phyloP scores from a whole-genome alignment of 2,329 filamentous ascomycete genomes.

The Metarhizium rileyi region DNA sequence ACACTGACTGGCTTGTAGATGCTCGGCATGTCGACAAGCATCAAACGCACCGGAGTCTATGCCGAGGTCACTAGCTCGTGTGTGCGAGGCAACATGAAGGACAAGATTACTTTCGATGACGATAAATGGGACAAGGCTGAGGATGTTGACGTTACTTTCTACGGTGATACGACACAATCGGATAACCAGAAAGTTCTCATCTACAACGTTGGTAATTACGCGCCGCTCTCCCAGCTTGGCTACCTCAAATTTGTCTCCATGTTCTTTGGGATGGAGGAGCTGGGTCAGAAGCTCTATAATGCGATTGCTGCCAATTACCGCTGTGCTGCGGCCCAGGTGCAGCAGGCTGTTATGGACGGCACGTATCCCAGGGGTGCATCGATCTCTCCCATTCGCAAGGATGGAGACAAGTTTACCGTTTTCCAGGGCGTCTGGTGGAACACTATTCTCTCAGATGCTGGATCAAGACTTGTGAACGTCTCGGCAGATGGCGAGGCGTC shows the following conservation, averaged over 20 bases:
- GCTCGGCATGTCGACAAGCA: slow-evolving; percentile 3
- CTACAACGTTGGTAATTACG: slow-evolving; percentile 4
- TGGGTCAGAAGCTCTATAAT: slow-evolving; percentile 2
- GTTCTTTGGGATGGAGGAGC: slow-evolving; percentile 6
- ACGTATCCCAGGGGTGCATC: not conserved
- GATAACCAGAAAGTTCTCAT: slow-evolving; percentile 5
- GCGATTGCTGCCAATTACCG: slow-evolving; percentile 4
- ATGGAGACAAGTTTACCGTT: slow-evolving; percentile 5
- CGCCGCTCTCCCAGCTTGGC: slow-evolving; percentile 4
- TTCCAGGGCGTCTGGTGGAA: slow-evolving; percentile 6
- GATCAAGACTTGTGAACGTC: slow-evolving; percentile 1
- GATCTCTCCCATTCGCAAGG: slow-evolving; percentile 4
- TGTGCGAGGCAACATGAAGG: slow-evolving; percentile 7
- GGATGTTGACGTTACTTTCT: slow-evolving; percentile 6
- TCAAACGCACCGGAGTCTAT: slow-evolving; percentile 4
- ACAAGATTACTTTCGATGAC: slow-evolving; percentile 4
- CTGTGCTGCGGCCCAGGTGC: slow-evolving; percentile 4
- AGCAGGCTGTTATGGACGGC: slow-evolving; percentile 2
- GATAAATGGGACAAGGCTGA: slow-evolving; percentile 4
- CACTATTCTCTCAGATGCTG: slow-evolving; percentile 3
- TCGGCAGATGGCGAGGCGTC: not conserved
- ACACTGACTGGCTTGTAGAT: not conserved
- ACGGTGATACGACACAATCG: not conserved
- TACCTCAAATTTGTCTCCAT: slow-evolving; percentile 9
- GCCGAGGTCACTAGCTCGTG: slow-evolving; percentile 7